These are phyloP conservation scores for Aphanomyces cochlioides DNA, from an alignment of 352 stramenopile species.

Conservation along the genomic window DNA sequence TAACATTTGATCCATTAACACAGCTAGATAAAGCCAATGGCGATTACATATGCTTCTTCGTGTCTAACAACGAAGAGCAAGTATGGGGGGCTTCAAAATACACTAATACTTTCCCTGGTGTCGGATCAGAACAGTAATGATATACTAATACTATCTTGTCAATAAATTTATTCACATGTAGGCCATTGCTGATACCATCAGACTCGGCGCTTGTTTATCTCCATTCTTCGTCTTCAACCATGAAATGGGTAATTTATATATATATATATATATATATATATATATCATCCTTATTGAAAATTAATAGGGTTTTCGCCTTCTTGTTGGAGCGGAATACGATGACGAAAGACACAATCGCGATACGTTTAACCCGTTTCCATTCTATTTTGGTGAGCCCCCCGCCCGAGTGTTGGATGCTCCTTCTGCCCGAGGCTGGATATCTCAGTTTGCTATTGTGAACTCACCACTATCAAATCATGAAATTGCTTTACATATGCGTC, in stretches of 20 bases:
- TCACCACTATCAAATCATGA: slow-evolving; percentile 9
- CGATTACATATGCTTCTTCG: slow-evolving; percentile 7
- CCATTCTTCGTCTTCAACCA: slow-evolving; percentile 32
- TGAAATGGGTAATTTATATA: slow-evolving; percentile 13
- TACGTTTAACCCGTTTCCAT: slow-evolving; percentile 34
- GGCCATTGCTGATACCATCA: slow-evolving; percentile 43
- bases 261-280: not conserved
- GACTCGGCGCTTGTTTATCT: slow-evolving; percentile 74
- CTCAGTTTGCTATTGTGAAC: slow-evolving; percentile 11
- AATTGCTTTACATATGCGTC: slow-evolving; percentile 13
- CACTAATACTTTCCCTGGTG: not conserved
- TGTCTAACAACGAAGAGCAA: slow-evolving; percentile 3
- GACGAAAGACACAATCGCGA: not conserved
- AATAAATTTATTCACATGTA: not conserved
- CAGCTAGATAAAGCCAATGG: slow-evolving; percentile 58
- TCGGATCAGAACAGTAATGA: not conserved
- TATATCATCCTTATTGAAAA: slow-evolving; percentile 35
- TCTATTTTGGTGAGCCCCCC: slow-evolving; percentile 68
- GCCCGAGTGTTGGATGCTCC: slow-evolving; percentile 45
- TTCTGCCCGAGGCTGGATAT: slow-evolving; percentile 56
- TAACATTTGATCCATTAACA: slow-evolving; percentile 72
- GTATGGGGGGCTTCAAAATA: slow-evolving; percentile 10
- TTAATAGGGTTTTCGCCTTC: slow-evolving; percentile 62
- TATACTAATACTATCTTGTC: too few species aligned
- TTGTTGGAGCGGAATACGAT: slow-evolving; percentile 52